Evolutionary conservation across 192 early-diverging fungal species (phyloP).

Genomic region (Coemansia sp.): DNA sequence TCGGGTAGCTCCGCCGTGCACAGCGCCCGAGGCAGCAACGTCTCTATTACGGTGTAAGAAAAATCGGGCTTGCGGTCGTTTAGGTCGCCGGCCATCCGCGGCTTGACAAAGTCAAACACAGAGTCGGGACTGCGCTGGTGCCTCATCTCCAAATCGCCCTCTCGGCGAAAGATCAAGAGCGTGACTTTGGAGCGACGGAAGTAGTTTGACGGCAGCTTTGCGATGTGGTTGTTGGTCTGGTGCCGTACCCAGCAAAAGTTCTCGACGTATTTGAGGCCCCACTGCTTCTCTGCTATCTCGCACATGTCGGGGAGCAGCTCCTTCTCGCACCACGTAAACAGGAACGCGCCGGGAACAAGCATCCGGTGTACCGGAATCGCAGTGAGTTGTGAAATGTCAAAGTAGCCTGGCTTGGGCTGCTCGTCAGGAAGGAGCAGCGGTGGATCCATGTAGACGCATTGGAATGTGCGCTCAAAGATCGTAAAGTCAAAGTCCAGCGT

Average conservation of each 20-base stretch:
- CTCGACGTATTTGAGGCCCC: slow-evolving; percentile 93
- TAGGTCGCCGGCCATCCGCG: slow-evolving; percentile 53
- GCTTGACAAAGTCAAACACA: slow-evolving; percentile 93
- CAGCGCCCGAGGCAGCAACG: slow-evolving; percentile 76
- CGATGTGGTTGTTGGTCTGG: slow-evolving; percentile 78
- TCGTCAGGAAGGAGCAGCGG: slow-evolving; percentile 62
- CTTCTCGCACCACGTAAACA: slow-evolving; percentile 96
- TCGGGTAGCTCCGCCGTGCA: slow-evolving; percentile 62
- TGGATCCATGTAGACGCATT: slow-evolving; percentile 89
- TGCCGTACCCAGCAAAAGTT: slow-evolving; percentile 97
- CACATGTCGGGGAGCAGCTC: slow-evolving; percentile 84
- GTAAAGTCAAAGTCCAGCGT: slow-evolving; percentile 38
- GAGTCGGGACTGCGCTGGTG: slow-evolving; percentile 95
- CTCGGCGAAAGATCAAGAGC: slow-evolving; percentile 85
- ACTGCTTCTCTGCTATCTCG: slow-evolving; percentile 60
- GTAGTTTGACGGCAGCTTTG: slow-evolving; percentile 62
- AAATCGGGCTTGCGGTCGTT: slow-evolving; percentile 75
- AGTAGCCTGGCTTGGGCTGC: slow-evolving; percentile 28
- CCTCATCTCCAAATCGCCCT: slow-evolving; percentile 84
- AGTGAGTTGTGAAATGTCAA: slow-evolving; percentile 28
- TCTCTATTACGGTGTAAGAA: slow-evolving; percentile 86
- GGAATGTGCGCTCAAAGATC: slow-evolving; percentile 67
- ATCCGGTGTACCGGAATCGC: slow-evolving; percentile 55
- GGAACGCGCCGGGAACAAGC: slow-evolving; percentile 75
- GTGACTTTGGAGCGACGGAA: slow-evolving; percentile 88